These are phyloP conservation scores for Fusarium drepaniforme DNA, from an alignment of 2,329 filamentous ascomycete species.

Conservation along the genomic window DNA sequence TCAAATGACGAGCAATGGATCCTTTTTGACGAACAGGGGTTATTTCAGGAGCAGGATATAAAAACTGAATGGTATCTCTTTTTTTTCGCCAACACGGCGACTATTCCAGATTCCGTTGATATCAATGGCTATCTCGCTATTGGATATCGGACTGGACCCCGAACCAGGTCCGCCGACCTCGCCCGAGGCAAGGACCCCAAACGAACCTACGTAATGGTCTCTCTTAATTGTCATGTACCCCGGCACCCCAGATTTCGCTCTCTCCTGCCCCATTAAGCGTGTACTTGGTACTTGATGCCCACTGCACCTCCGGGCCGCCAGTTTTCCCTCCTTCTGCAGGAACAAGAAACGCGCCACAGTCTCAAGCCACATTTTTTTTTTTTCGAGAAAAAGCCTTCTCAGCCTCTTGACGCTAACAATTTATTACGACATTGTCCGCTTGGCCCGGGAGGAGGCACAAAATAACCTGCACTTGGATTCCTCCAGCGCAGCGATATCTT, in stretches of 20 bases:
- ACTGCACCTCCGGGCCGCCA: not conserved
- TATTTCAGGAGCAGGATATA: not conserved
- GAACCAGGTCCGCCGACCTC: conserved; percentile 34
- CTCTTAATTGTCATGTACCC: not conserved
- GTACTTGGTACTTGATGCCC: not conserved
- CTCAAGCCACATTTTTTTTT: not conserved
- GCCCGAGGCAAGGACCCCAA: conserved; percentile 11
- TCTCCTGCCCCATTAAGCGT: not conserved
- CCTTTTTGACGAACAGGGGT: conserved; percentile 11
- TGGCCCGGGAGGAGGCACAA: not conserved
- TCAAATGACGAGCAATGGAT: conserved; percentile 4
- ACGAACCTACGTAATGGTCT: not conserved
- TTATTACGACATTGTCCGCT: not conserved
- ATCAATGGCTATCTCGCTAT: conserved; percentile 9
- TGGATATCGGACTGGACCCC: conserved; percentile 34
- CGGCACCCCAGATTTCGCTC: not conserved
- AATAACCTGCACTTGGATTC: not conserved
- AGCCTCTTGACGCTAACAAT: not conserved
- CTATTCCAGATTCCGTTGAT: conserved; percentile 11
- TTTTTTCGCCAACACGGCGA: conserved; percentile 3
- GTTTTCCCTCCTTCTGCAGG: not conserved
- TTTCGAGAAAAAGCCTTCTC: not conserved
- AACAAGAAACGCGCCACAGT: not conserved
- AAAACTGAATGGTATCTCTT: not conserved
- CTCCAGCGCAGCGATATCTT: not conserved